Evolutionary conservation across 441 rosid species (phyloP).

Genomic region (Mallotus repandus): DNA sequence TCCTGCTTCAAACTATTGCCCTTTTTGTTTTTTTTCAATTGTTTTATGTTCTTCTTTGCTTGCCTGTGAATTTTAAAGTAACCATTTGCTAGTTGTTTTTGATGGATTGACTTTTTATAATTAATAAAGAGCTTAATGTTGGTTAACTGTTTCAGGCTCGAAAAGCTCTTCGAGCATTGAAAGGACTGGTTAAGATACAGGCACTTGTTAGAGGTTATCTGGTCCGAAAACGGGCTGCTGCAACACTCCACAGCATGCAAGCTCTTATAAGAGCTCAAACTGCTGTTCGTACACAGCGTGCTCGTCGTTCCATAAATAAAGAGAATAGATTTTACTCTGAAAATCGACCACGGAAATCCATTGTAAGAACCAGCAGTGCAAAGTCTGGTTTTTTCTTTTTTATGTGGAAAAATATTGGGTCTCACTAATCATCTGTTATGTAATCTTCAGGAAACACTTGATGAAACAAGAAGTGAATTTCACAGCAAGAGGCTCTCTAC

Average conservation of each 20-base stretch:
- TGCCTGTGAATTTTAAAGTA: not conserved
- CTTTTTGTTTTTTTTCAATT: not conserved
- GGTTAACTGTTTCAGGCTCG: slow-evolving; percentile 55
- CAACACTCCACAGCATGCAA: slow-evolving; percentile 74
- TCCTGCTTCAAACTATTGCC: not conserved
- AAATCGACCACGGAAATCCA: slow-evolving; percentile 45
- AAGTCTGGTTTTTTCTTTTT: not conserved
- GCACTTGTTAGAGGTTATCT: slow-evolving; percentile 85
- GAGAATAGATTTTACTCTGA: slow-evolving; percentile 45
- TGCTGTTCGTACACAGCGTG: slow-evolving; percentile 47
- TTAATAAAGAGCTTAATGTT: not conserved
- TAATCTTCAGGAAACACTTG: slow-evolving; percentile 57
- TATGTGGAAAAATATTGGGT: not conserved
- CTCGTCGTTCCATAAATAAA: slow-evolving; percentile 47
- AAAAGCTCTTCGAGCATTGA: slow-evolving; percentile 81
- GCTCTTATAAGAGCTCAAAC: slow-evolving; percentile 75
- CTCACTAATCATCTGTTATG: not conserved
- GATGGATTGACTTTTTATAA: not conserved
- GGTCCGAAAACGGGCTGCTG: slow-evolving; percentile 69
- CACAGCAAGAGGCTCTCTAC: slow-evolving; percentile 73
- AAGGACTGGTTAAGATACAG: slow-evolving; percentile 80
- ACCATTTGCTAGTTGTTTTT: not conserved
- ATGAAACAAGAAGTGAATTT: slow-evolving; percentile 65
- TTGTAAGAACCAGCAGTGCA: slow-evolving; percentile 36
- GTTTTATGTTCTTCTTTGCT: not conserved